A percentile compares a stretch with the other conserved stretches of the same genome.
Conservation (phyloP, 2,329 filamentous ascomycete species). For the Fusarium caatingaense region DNA sequence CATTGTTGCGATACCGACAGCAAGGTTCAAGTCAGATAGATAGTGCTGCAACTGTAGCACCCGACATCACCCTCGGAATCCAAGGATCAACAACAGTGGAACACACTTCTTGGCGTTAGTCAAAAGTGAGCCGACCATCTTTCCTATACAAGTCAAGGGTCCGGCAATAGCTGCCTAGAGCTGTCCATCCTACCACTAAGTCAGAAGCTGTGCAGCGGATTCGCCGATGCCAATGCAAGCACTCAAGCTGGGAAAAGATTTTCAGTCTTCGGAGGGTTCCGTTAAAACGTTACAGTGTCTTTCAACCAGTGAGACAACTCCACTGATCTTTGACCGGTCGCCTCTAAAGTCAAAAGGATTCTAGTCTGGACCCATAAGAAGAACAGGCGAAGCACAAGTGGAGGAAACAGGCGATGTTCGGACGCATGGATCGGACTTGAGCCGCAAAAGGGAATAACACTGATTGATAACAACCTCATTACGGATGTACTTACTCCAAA, state of each 20-base stretch:
- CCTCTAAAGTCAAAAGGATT: too few species aligned
- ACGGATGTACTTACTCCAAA: conserved; percentile 5
- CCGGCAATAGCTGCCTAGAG: conserved; percentile 23
- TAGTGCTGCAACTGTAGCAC: not conserved
- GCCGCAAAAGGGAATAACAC: conserved; percentile 11
- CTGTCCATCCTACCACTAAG: not conserved
- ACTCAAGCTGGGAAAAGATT: conserved; percentile 7
- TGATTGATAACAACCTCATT: conserved; percentile 32
- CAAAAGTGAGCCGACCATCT: conserved; percentile 13
- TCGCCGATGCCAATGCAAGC: conserved; percentile 27
- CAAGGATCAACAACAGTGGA: conserved; percentile 8
- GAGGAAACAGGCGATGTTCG: not conserved
- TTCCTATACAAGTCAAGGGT: conserved; percentile 8
- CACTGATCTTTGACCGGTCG: not conserved
- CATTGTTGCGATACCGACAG: not conserved
- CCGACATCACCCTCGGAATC: conserved; percentile 1
- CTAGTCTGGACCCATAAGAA: not conserved
- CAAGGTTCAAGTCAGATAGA: not conserved
- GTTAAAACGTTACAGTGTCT: not conserved
- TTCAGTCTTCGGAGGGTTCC: conserved; percentile 7
- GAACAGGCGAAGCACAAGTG: not conserved
- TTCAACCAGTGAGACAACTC: not conserved
- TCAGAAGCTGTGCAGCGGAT: not conserved
- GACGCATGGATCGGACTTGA: conserved; percentile 9
- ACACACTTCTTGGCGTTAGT: conserved; percentile 26